Conservation (phyloP, 371 early-diverging fungal genomes). For the Haplosporangium sp. region DNA sequence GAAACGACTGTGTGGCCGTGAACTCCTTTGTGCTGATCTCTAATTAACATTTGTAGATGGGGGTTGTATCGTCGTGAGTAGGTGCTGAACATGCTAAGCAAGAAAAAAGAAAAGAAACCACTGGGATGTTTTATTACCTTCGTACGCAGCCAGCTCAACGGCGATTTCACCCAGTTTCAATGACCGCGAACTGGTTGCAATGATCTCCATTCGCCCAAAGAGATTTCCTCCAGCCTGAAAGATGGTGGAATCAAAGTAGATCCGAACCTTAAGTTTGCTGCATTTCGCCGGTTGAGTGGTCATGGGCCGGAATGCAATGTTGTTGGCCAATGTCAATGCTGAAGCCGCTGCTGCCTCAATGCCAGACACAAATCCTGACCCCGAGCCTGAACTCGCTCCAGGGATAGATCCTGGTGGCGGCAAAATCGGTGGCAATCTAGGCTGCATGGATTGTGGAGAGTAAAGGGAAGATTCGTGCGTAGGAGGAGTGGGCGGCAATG, state of each 20-base stretch:
- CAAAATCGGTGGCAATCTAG: conserved; percentile 33
- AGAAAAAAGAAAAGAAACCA: neutral
- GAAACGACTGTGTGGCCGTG: conserved; percentile 61
- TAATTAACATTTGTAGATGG: conserved; percentile 11
- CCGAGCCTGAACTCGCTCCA: conserved; percentile 34
- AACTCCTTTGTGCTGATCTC: conserved; percentile 61
- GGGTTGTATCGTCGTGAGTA: neutral
- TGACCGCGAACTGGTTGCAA: conserved; percentile 55
- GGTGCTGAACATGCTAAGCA: neutral
- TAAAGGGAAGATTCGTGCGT: neutral
- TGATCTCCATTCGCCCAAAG: conserved; percentile 63
- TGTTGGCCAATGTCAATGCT: conserved; percentile 53
- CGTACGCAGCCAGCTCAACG: conserved; percentile 65
- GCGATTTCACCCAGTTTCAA: conserved; percentile 68
- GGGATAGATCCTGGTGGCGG: conserved; percentile 48
- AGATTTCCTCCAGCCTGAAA: conserved; percentile 67
- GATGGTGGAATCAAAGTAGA: conserved; percentile 64
- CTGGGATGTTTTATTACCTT: conserved; percentile 55
- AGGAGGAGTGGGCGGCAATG: neutral
- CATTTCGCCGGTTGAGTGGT: conserved; percentile 62
- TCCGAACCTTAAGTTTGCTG: conserved; percentile 62
- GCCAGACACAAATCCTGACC: conserved; percentile 49
- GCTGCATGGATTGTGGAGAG: conserved; percentile 9
- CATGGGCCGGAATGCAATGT: conserved; percentile 64
- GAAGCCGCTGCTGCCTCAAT: conserved; percentile 44